Conservation (phyloP, 179 eudicot genomes). For the Carnegiea gigantea region DNA sequence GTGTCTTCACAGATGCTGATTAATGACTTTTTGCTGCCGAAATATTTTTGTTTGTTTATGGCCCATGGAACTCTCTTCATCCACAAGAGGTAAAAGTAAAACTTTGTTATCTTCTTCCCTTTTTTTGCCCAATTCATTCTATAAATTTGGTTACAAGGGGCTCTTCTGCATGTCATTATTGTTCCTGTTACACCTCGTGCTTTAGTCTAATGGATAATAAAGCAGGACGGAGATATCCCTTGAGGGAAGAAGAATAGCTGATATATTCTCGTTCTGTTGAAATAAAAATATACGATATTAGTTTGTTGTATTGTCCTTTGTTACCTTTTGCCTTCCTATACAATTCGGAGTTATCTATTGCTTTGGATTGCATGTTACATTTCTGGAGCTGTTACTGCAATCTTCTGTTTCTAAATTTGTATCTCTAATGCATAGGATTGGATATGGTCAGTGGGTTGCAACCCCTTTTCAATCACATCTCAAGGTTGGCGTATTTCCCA, state of each 20-base stretch:
- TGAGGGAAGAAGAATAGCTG: neutral
- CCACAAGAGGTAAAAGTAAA: neutral
- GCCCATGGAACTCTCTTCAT: neutral
- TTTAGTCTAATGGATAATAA: neutral
- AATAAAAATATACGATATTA: neutral
- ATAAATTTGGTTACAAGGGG: neutral
- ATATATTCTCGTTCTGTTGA: slow-evolving; percentile 1
- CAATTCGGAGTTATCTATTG: neutral
- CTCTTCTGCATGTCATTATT: neutral
- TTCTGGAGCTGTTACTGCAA: neutral
- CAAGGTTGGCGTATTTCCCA: slow-evolving; percentile 80
- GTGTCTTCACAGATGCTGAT: neutral
- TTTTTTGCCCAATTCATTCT: neutral
- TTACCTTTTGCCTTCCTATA: neutral
- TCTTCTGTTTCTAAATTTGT: slow-evolving; percentile 18
- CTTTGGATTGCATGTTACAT: neutral
- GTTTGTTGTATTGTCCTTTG: neutral
- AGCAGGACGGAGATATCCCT: neutral
- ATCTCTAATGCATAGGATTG: slow-evolving; percentile 60
- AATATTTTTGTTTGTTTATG: neutral
- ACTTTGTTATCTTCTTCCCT: neutral
- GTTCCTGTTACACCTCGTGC: neutral
- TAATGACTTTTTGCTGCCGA: neutral
- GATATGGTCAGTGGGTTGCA: slow-evolving; percentile 98
- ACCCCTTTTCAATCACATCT: slow-evolving; percentile 75